Evolutionary conservation across 441 rosid species (phyloP).

Genomic region (Bruguiera hainesii): DNA sequence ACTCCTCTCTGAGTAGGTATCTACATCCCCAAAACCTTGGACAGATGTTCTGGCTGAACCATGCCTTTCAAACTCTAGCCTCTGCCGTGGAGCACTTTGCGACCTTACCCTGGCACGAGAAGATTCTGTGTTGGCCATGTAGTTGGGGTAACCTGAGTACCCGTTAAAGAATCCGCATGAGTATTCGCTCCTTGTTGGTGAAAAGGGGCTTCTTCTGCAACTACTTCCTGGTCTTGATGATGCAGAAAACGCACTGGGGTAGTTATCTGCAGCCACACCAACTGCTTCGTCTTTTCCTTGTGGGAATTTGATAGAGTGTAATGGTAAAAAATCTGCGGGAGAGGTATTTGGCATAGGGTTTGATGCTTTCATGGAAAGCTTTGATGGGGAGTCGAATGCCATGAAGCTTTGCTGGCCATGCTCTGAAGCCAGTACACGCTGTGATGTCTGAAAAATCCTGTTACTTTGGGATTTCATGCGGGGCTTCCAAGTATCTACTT

Average conservation of each 20-base stretch:
- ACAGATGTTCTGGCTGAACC: slow-evolving; percentile 49
- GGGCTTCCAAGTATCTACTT: slow-evolving; percentile 67
- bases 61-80: slow-evolving; percentile 61
- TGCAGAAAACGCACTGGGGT: slow-evolving; percentile 60
- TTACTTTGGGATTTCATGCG: slow-evolving; percentile 36
- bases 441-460: slow-evolving; percentile 43
- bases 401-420: slow-evolving; percentile 29
- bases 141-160: slow-evolving; percentile 70
- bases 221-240: slow-evolving; percentile 58
- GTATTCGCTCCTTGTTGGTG: slow-evolving; percentile 63
- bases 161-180: slow-evolving; percentile 50
- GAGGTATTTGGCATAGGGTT: slow-evolving; percentile 41
- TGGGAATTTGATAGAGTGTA: slow-evolving; percentile 34
- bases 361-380: slow-evolving; percentile 35
- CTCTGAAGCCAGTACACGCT: slow-evolving; percentile 35
- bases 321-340: slow-evolving; percentile 40
- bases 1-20: slow-evolving; percentile 36
- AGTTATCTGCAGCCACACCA: slow-evolving; percentile 48
- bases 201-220: slow-evolving; percentile 50
- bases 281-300: slow-evolving; percentile 43
- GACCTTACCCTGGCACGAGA: slow-evolving; percentile 77
- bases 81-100: slow-evolving; percentile 79
- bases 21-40: slow-evolving; percentile 39
- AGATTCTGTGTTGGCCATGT: slow-evolving; percentile 89
- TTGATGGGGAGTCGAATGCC: slow-evolving; percentile 33